phyloP scores from a whole-genome alignment of 1,284 basidiomycete species.

The Ustilago vetiveriae region DNA sequence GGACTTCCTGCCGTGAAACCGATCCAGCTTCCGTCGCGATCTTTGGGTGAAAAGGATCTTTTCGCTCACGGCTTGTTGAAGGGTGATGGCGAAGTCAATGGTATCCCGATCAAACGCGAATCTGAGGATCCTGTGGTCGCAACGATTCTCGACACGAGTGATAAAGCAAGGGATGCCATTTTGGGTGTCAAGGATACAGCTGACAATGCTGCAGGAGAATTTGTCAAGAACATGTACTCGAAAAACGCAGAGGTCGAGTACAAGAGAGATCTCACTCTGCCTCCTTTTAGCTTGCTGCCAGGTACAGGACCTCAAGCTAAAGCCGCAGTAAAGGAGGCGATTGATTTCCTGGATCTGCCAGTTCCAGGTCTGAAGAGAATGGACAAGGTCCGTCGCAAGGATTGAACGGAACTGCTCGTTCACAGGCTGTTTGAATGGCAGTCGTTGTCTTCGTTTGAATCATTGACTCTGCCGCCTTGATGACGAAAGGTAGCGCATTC shows the following conservation, averaged over 20 bases:
- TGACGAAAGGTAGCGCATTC: no score
- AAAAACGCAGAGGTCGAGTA: constrained; percentile 19
- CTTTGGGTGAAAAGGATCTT: constrained; percentile 27
- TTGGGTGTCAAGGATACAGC: constrained; percentile 22
- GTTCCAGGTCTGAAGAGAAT: constrained; percentile 36
- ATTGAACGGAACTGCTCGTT: not conserved
- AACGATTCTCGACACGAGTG: constrained; percentile 23
- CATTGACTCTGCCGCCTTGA: constrained; percentile 2
- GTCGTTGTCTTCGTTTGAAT: no score
- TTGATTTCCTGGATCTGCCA: constrained; percentile 28
- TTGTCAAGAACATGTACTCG: constrained; percentile 47
- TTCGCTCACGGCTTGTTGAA: constrained; percentile 25
- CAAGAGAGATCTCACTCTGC: constrained; percentile 17
- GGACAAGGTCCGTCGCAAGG: constrained; percentile 28
- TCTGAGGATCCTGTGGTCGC: constrained; percentile 11
- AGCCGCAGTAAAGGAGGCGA: constrained; percentile 17
- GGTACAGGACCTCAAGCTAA: constrained; percentile 33
- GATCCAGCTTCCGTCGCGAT: not conserved
- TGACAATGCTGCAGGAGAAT: constrained; percentile 21
- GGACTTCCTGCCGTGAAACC: constrained; percentile 10
- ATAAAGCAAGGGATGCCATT: constrained; percentile 19
- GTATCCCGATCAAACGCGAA: constrained; percentile 26
- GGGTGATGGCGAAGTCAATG: constrained; percentile 7
- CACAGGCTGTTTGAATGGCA: no score
- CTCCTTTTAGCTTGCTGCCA: constrained; percentile 24